A percentile compares a stretch with the other conserved stretches of the same genome.
phyloP scores from a whole-genome alignment of 2,329 filamentous ascomycete genomes.

The Aspergillus neotritici region DNA sequence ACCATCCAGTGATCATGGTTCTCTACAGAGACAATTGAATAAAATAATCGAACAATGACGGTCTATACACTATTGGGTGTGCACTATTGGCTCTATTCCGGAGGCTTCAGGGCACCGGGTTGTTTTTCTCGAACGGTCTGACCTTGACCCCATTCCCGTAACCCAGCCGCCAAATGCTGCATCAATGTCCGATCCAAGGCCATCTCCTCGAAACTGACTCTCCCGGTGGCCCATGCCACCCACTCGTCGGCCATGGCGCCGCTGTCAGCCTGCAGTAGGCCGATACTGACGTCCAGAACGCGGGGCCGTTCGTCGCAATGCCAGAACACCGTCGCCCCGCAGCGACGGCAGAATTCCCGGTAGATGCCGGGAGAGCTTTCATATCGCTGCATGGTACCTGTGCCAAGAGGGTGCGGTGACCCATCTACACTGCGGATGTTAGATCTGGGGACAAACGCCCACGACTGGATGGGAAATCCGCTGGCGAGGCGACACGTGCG shows the following conservation, averaged over 20 bases:
- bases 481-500: slow-evolving; percentile 55
- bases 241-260: slow-evolving; percentile 54
- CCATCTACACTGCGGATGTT: slow-evolving; percentile 49
- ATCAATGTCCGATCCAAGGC: slow-evolving; percentile 32
- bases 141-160: slow-evolving; percentile 10
- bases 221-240: slow-evolving; percentile 57
- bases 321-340: slow-evolving; percentile 63
- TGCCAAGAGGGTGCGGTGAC: slow-evolving; percentile 29
- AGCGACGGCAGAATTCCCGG: slow-evolving; percentile 58
- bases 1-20: too few species aligned
- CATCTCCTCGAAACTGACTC: slow-evolving; percentile 58
- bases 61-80: too few species aligned
- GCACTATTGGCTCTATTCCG: too few species aligned
- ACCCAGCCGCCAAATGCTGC: slow-evolving; percentile 19
- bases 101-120: too few species aligned
- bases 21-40: too few species aligned
- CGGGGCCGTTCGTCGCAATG: slow-evolving; percentile 49
- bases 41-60: too few species aligned
- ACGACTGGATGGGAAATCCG: slow-evolving; percentile 60
- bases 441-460: slow-evolving; percentile 59
- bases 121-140: neutral
- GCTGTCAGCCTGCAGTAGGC: slow-evolving; percentile 48
- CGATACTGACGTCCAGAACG: slow-evolving; percentile 60
- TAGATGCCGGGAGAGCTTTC: slow-evolving; percentile 49
- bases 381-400: slow-evolving; percentile 48